phyloP scores from a whole-genome alignment of 2,329 filamentous ascomycete species.

The Seiridium unicorne region DNA sequence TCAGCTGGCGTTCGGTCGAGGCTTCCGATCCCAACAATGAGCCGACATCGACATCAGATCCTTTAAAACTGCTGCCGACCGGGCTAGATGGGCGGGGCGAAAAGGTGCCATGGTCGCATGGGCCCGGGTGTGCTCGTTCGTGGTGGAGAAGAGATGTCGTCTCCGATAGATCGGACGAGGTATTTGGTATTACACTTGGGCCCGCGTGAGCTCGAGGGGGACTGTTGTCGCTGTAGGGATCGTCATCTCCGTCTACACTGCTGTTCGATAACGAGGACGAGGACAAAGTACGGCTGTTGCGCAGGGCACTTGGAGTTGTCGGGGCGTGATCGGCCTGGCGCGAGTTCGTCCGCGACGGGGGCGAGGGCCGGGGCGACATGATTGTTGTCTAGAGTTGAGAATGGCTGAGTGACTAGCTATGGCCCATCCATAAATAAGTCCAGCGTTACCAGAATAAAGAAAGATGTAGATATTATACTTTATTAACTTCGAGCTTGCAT shows the following conservation, averaged over 20 bases:
- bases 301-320: constrained; percentile 26
- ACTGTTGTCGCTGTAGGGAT: not conserved
- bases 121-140: constrained; percentile 41
- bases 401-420: not conserved
- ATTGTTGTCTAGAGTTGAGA: not conserved
- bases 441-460: not conserved
- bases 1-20: constrained; percentile 33
- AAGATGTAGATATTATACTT: not conserved
- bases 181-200: constrained; percentile 11
- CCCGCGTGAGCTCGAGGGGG: constrained; percentile 7
- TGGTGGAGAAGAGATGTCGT: constrained; percentile 46
- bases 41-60: constrained; percentile 24
- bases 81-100: constrained; percentile 63
- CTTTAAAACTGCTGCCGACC: constrained; percentile 27
- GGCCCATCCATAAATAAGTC: not conserved
- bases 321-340: constrained; percentile 21
- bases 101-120: constrained; percentile 74
- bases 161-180: constrained; percentile 35
- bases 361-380: constrained; percentile 3
- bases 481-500: not conserved
- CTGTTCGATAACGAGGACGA: constrained; percentile 16
- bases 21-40: constrained; percentile 31
- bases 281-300: constrained; percentile 26
- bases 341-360: constrained; percentile 9
- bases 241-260: constrained; percentile 7